Base-by-base conservation (phyloP, 345 rosid species). In the Camelina laxa region DNA sequence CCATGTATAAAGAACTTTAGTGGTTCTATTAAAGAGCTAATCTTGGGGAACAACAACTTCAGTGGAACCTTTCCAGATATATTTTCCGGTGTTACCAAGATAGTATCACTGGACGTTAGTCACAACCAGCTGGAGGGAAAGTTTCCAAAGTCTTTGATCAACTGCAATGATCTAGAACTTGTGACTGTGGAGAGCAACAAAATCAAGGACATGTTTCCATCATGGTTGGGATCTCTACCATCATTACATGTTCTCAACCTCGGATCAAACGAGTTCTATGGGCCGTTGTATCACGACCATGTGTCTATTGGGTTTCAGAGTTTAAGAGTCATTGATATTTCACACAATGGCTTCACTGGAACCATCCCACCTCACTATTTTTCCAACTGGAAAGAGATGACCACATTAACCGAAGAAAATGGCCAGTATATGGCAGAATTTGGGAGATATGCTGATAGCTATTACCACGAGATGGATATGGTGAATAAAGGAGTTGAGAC, bases 261-360 rank as follows among this genome's bases (percentile, higher is more conserved):
- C 45, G 73, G 84, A 10, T 75, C 82, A 10, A 86, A 88, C 66
- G 8, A 35, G 1, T 86, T 88, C 31, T n/a, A 60, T 0, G 85
- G 87, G 1, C 1, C 2, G 2, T 53, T 86, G 48, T 48, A 17
- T 17, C 76, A 87, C 62, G 21, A 4, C 9, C 5, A 12, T 0
- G 0, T 0, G 12, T 2, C 38, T 2, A 11, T 15, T 4, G 39
- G 38, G 11, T 83, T 85, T 86, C 45, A 35, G 9, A 50, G 9
- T 78, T 79, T 85, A 68, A 87, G 77, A 7, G 42, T 88, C 24
- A 73, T 86, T 0, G 92, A 85, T 36, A 30, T 85, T 19, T 78
- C 88, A 58, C 30, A 33, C 4, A 86, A 83, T 31, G 3, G 53
- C 11, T 85, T 85, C 38, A 36, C 7, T 11, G 77, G 72, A 27